A percentile compares a stretch with the other conserved stretches of the same genome.
Evolutionary conservation across 2,329 filamentous ascomycete genomes (phyloP).

Genomic region (Thielaviopsis euricoi): DNA sequence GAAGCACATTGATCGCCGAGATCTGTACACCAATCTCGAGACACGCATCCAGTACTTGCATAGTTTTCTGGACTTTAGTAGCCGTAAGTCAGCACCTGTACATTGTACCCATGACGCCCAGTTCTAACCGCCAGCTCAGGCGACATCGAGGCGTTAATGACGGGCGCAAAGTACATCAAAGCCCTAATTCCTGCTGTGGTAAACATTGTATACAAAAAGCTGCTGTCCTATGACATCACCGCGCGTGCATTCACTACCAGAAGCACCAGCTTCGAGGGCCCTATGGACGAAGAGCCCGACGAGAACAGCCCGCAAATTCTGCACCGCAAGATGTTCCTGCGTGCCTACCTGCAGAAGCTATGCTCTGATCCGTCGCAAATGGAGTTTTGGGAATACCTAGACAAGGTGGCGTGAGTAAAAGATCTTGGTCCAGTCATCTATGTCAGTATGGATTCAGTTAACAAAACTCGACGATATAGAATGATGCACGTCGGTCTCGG

Average conservation of each 20-base stretch:
- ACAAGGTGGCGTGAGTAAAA: constrained; percentile 55
- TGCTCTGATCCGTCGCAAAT: constrained; percentile 59
- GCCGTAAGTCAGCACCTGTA: constrained; percentile 32
- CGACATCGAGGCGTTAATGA: constrained; percentile 54
- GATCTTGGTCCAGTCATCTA: neutral
- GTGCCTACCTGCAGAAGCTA: constrained; percentile 59
- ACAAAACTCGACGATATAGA: constrained; percentile 19
- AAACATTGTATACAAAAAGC: constrained; percentile 71
- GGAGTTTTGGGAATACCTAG: constrained; percentile 70
- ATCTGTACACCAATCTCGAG: constrained; percentile 55
- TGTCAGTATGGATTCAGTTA: neutral
- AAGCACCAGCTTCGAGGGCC: constrained; percentile 47
- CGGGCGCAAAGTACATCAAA: constrained; percentile 61
- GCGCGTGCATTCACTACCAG: constrained; percentile 55
- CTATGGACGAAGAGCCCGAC: constrained; percentile 43
- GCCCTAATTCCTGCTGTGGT: constrained; percentile 70
- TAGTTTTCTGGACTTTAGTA: constrained; percentile 59
- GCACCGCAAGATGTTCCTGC: constrained; percentile 60
- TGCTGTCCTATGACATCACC: constrained; percentile 68
- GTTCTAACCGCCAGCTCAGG: constrained; percentile 19
- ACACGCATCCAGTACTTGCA: constrained; percentile 57
- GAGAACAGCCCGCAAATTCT: constrained; percentile 61
- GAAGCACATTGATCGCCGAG: constrained; percentile 52
- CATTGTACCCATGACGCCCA: neutral
- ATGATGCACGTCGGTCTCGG: constrained; percentile 69